Conservation (phyloP, 768 basidiomycete genomes). For the Leucocoprinus birnbaumii region DNA sequence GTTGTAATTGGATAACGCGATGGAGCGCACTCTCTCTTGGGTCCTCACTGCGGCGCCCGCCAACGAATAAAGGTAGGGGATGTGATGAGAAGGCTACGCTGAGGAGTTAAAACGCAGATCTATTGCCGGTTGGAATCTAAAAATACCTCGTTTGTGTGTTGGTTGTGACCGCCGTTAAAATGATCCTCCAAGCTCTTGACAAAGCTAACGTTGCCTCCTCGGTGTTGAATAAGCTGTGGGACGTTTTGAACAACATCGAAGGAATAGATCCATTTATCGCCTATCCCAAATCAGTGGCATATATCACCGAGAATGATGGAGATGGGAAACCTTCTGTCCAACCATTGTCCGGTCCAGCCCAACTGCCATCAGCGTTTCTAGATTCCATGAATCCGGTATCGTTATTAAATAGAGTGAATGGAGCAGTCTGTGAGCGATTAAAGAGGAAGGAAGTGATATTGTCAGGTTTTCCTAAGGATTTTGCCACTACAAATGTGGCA, state of each 20-base stretch:
- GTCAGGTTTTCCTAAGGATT: slow-evolving; percentile 42
- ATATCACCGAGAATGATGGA: background rate
- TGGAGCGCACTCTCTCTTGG: slow-evolving; percentile 63
- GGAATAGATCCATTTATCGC: slow-evolving; percentile 61
- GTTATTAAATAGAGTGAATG: slow-evolving; percentile 65
- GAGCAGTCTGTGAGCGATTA: slow-evolving; percentile 47
- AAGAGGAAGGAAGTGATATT: slow-evolving; percentile 48
- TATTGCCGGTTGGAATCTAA: background rate
- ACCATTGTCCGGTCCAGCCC: slow-evolving; percentile 67
- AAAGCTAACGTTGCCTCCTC: slow-evolving; percentile 68
- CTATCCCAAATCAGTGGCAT: slow-evolving; percentile 16
- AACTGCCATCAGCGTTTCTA: slow-evolving; percentile 58
- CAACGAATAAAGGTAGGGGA: slow-evolving; percentile 76
- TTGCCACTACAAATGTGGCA: slow-evolving; percentile 62
- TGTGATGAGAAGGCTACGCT: slow-evolving; percentile 74
- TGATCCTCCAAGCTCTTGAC: slow-evolving; percentile 62
- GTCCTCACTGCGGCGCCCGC: slow-evolving; percentile 68
- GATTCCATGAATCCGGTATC: slow-evolving; percentile 82
- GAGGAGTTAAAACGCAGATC: background rate
- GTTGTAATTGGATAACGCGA: slow-evolving; percentile 64
- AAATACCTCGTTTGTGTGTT: slow-evolving; percentile 73
- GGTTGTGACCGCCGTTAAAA: slow-evolving; percentile 63
- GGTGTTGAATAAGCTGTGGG: slow-evolving; percentile 51
- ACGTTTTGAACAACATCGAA: slow-evolving; percentile 78
- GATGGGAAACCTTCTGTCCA: slow-evolving; percentile 74